These are phyloP conservation scores for Polytrichum formosum DNA, from an alignment of 225 moss, liverwort and hornwort genomes.

Conservation along the genomic window DNA sequence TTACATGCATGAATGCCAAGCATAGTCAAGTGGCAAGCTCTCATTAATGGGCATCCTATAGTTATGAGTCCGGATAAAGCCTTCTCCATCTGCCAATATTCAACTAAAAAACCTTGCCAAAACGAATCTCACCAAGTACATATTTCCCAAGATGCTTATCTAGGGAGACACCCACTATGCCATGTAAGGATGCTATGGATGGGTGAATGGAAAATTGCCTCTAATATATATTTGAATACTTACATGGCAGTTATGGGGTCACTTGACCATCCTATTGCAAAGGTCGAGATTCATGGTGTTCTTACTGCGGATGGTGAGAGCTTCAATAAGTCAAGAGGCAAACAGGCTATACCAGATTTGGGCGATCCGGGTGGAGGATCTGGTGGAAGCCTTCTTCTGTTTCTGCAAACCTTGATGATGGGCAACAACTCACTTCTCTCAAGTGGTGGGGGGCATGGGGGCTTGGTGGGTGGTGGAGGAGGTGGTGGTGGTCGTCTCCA, in stretches of 20 bases:
- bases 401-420: constrained; percentile 80
- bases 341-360: constrained; percentile 17
- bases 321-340: constrained; percentile 27
- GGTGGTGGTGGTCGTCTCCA: constrained; percentile 93
- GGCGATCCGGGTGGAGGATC: constrained; percentile 95
- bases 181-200: too few relatives aligned
- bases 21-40: too few relatives aligned
- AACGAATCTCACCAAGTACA: too few relatives aligned
- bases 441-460: constrained; percentile 80
- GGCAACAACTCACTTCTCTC: constrained; percentile 77
- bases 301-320: constrained; percentile 83
- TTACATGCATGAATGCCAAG: too few relatives aligned
- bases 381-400: constrained; percentile 86
- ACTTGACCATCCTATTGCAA: constrained; percentile 79
- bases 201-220: too few relatives aligned
- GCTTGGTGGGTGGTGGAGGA: constrained; percentile 81
- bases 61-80: too few relatives aligned
- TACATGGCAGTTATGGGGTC: constrained; percentile 77
- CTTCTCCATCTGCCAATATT: too few relatives aligned
- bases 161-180: too few relatives aligned
- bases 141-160: too few relatives aligned
- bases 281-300: constrained; percentile 73
- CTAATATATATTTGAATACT: too few relatives aligned
- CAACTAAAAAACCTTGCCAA: too few relatives aligned
- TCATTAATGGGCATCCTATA: too few relatives aligned